Base-by-base conservation (phyloP, 257 asterid genomes). In the Osmanthus fragrans region DNA sequence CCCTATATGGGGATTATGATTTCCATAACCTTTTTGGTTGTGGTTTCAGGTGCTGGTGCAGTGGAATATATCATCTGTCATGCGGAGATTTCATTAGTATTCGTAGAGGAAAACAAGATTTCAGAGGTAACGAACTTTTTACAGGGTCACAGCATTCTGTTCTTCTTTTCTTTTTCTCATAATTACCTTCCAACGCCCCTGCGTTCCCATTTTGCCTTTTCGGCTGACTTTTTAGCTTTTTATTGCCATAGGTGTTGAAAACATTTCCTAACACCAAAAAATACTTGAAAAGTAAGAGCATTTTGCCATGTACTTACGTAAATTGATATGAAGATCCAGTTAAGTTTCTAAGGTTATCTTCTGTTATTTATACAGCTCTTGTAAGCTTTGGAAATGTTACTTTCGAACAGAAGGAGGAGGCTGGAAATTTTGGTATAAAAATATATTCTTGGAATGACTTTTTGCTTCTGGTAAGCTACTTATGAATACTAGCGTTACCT, bases 381-480 rank as follows among this genome's bases (percentile, higher is more conserved):
- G 90, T 92, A 78, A 90, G 96, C 89, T 91, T 92, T 54, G 95
- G 95, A 76, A 84, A 85, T 77, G 90, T 86, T 34, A 80, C 85
- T 56, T 56, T 27, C 70, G 94, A 87, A 42, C 92, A 91, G 33
- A 89, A 80, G 87, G 85, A 85, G 37, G 75, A 70, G 25, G 90
- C 94, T 56, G 87, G 34, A 70, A 80, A 80, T 58, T 89, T 84
- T 78, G 90, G 90, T 51, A 74, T 88, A 69, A 58, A 86, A 19
- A 42, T 93, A 32, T 89, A 86, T 80, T 85, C 96, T 60, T 93
- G 97, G 97, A 87, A 86, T 71, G 97, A 93, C 40, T 93, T 93
- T 87, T 74, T 93, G 86, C 86, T 79, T 72, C 86, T 93, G 94
- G 97, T 91, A 83, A 82, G 84, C 82, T 54, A 68, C 76, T 75